Evolutionary conservation across 257 asterid species (phyloP).

Genomic region (Solanum peruvianum): DNA sequence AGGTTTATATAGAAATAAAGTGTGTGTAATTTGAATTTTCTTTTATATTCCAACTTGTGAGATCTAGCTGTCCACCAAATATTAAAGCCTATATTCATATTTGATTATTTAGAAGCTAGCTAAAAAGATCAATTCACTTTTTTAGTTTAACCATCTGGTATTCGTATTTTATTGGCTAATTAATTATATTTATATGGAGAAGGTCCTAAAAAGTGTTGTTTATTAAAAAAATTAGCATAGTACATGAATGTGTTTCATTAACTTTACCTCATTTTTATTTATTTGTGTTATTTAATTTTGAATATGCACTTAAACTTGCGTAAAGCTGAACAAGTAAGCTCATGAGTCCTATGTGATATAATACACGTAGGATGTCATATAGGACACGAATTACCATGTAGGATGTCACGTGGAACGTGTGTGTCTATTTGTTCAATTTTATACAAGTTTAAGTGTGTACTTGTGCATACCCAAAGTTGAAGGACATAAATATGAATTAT

Average conservation of each 20-base stretch:
- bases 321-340: background rate
- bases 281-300: rapidly evolving
- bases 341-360: no score
- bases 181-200: background rate
- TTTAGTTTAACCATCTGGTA: background rate
- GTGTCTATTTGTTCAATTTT: no score
- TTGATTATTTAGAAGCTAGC: background rate
- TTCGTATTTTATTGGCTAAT: background rate
- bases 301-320: no score
- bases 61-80: background rate
- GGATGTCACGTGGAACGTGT: no score
- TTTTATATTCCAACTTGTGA: background rate
- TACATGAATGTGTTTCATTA: no score
- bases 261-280: background rate
- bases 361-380: no score
- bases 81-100: background rate
- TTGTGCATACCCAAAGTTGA: no score
- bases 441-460: no score
- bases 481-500: no score
- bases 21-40: background rate
- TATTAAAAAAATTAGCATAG: no score
- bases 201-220: background rate
- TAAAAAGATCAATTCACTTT: background rate
- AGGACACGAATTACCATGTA: no score
- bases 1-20: background rate